Evolutionary conservation across 164 flowering plant species (phyloP).

Genomic region (Aristolochia fimbriata): DNA sequence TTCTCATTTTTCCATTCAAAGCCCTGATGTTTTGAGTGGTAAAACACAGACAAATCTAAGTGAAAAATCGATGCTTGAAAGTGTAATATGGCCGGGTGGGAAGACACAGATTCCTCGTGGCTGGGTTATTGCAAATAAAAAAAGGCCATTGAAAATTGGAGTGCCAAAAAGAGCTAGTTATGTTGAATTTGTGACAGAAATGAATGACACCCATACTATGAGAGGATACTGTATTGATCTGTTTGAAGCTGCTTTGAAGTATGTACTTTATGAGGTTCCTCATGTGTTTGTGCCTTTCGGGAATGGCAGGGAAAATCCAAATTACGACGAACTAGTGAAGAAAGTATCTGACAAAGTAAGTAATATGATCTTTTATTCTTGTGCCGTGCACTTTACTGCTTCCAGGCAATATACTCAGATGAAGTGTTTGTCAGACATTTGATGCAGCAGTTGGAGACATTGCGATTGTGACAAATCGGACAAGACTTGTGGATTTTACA

Average conservation of each 20-base stretch:
- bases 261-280: slow-evolving; percentile 57
- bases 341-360: slow-evolving; percentile 51
- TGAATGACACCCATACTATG: slow-evolving; percentile 17
- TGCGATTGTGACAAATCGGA: slow-evolving; percentile 59
- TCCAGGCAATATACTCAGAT: no score
- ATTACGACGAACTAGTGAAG: slow-evolving; percentile 39
- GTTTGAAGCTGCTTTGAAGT: slow-evolving; percentile 39
- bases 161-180: slow-evolving; percentile 54
- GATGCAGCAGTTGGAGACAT: slow-evolving; percentile 87
- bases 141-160: slow-evolving; percentile 45
- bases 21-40: slow-evolving; percentile 24
- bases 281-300: slow-evolving; percentile 42
- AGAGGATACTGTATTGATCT: slow-evolving; percentile 69
- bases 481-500: slow-evolving; percentile 61
- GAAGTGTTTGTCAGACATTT: slow-evolving; percentile 28
- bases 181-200: slow-evolving; percentile 41
- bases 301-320: slow-evolving; percentile 57
- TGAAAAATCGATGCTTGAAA: slow-evolving; percentile 24
- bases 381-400: no score
- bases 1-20: slow-evolving; percentile 36
- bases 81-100: slow-evolving; percentile 61
- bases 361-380: slow-evolving; percentile 6
- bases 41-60: slow-evolving; percentile 3
- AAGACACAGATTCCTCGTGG: slow-evolving; percentile 50
- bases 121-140: slow-evolving; percentile 46